Base-by-base conservation (phyloP, 495 filamentous ascomycete genomes). In the Stereocaulon alpinum region DNA sequence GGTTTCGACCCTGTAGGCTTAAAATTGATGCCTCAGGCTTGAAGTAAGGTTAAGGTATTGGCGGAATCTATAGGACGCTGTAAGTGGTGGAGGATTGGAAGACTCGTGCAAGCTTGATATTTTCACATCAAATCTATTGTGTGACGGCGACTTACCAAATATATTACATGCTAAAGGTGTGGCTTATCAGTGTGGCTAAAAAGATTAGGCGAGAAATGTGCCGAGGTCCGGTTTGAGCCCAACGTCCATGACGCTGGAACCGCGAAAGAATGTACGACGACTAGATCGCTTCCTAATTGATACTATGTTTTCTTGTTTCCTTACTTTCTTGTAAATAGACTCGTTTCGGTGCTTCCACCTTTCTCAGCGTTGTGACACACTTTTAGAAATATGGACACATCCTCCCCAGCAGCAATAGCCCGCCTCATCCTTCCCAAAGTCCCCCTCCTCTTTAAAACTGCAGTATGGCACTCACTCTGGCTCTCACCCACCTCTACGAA, bases 401-500 rank as follows among this genome's bases (percentile, higher is more conserved):
- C 69, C 66, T 71, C 59, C 40, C 65, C 74, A 0, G 47, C 71
- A 2, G 65, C 76, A 18, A 30, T 84, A 12, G 63, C 81, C 49
- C 70, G 74, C 41, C 63, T 82, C 22, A 42, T 80, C 30, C 44
- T 89, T 20, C 70, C 76, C 29, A 78, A 83, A 60, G 65, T 89
- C 2, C 90, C 90, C 0, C 66, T 89, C 29, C 73, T 93, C 45
- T 52, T 84, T 10, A 84, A 84, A 64, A 83, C 83, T 4, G 72
- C 85, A 22, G n/a, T 91, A 15, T 73, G 79, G 40, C 88, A 94
- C 70, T 68, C 82, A 3, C 72, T 94, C 17, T 76, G 76, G 32
- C 69, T 85, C 55, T 87, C 89, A 0, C 76, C 82, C 22, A 82
- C 78, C 2, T 79, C 85, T 0, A 77, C 81, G 22, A 89, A 92